Conservation (phyloP, 108 stramenopile genomes). For the Cyclotella kingstonii region DNA sequence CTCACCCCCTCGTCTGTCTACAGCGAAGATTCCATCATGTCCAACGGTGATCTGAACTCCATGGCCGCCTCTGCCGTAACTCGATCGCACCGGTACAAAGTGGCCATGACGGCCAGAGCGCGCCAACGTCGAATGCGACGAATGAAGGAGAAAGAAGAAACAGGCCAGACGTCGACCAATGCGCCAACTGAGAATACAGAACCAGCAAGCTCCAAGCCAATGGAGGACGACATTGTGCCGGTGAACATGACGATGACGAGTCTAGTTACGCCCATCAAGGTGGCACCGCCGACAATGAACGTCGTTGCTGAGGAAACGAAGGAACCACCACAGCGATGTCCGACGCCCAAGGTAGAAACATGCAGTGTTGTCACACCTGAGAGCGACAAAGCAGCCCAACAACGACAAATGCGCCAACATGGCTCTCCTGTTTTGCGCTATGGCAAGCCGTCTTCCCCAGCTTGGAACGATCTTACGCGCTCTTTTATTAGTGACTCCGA, state of each 20-base stretch:
- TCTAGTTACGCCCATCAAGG: too few species aligned
- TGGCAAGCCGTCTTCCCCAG: too few species aligned
- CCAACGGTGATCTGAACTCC: not conserved
- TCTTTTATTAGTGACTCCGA: too few species aligned
- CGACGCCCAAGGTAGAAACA: too few species aligned
- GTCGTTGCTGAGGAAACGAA: too few species aligned
- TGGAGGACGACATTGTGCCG: not conserved
- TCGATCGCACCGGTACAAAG: conserved; percentile 19
- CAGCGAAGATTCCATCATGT: not conserved
- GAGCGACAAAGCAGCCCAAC: not conserved
- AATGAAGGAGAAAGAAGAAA: conserved; percentile 12
- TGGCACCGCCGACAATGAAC: not conserved
- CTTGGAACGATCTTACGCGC: too few species aligned
- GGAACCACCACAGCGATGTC: not conserved
- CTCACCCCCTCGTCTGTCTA: conserved; percentile 1
- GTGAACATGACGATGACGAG: not conserved
- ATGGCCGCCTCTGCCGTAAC: not conserved
- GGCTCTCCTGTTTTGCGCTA: too few species aligned
- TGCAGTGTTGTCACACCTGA: conserved; percentile 5
- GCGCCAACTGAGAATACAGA: not conserved
- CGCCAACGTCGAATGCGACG: conserved; percentile 33
- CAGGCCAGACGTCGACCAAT: not conserved
- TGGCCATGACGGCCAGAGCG: conserved; percentile 26
- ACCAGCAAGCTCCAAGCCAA: not conserved
- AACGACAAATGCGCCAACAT: not conserved